Conservation (phyloP, 2,329 filamentous ascomycete species). For the Cytospora piceae region DNA sequence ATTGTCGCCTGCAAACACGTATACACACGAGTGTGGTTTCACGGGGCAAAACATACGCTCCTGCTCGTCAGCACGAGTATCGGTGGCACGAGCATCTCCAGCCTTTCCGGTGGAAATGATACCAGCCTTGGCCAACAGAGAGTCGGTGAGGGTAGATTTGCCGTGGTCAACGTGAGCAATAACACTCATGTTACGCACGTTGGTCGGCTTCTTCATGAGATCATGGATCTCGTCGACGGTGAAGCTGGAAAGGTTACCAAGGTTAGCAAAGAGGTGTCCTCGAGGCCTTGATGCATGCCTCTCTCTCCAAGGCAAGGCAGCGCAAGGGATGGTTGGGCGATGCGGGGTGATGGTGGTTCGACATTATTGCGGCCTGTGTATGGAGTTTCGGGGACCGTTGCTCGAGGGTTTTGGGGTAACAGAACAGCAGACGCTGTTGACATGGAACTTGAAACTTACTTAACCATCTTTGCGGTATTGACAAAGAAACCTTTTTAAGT, state of each 20-base stretch:
- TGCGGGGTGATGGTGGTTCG: neutral
- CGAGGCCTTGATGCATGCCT: constrained; percentile 35
- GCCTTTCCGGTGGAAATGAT: constrained; percentile 99
- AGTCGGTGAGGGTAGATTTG: constrained; percentile 99
- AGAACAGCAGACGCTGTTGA: neutral
- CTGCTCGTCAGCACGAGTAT: constrained; percentile 97
- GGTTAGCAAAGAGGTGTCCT: constrained; percentile 51
- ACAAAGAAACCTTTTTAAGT: constrained; percentile 38
- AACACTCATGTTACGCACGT: constrained; percentile 76
- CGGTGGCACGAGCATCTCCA: constrained; percentile 92
- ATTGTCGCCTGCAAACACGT: neutral
- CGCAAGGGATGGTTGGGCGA: too few relatives aligned
- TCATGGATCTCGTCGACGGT: constrained; percentile 89
- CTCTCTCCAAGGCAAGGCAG: neutral
- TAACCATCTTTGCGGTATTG: constrained; percentile 98
- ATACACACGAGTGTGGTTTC: neutral
- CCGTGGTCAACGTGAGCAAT: constrained; percentile 99
- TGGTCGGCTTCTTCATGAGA: constrained; percentile 78
- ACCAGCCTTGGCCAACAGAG: constrained; percentile 97
- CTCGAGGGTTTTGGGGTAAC: neutral
- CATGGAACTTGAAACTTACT: constrained; percentile 68
- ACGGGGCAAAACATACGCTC: constrained; percentile 60
- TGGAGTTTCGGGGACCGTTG: neutral
- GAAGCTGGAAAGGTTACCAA: constrained; percentile 69
- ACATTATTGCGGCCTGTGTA: neutral